Percentiles rank a stretch among this genome's conserved stretches.
Conservation (phyloP, 2,329 filamentous ascomycete species). For the Rasamsonia emersonii region DNA sequence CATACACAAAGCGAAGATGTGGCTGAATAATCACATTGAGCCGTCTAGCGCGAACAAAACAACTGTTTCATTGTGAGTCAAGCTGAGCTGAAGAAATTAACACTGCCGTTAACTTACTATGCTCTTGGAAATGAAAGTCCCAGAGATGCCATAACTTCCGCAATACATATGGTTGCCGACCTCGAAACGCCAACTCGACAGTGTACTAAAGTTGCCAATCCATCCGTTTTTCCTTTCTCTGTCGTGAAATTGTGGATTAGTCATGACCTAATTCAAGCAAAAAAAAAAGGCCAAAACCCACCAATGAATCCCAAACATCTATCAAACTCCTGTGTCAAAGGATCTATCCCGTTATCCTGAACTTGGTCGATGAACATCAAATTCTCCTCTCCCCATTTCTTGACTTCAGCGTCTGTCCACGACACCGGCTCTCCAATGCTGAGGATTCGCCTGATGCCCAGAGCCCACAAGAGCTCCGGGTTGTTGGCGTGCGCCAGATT, state of each 20-base stretch:
- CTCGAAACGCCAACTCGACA: constrained; percentile 93
- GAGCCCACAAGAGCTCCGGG: constrained; percentile 64
- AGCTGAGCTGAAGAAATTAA: background rate
- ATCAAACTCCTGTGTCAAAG: constrained; percentile 75
- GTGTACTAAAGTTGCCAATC: constrained; percentile 83
- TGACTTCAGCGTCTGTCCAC: constrained; percentile 65
- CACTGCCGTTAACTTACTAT: constrained; percentile 51
- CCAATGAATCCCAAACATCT: constrained; percentile 86
- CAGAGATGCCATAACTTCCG: constrained; percentile 86
- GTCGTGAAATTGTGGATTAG: constrained; percentile 1
- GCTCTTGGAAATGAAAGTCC: constrained; percentile 79
- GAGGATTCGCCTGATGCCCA: constrained; percentile 80
- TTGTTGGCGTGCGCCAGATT: constrained; percentile 94
- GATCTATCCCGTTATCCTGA: constrained; percentile 95
- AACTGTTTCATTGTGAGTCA: constrained; percentile 40
- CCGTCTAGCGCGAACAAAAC: constrained; percentile 83
- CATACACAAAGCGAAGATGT: constrained; percentile 77
- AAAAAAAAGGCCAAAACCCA: constrained; percentile 44
- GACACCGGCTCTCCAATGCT: constrained; percentile 84
- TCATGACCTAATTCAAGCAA: background rate
- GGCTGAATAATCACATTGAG: constrained; percentile 98
- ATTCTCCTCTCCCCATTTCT: constrained; percentile 68
- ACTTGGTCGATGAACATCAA: constrained; percentile 74
- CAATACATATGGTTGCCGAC: constrained; percentile 95
- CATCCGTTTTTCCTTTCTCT: constrained; percentile 71